Evolutionary conservation across 2,329 filamentous ascomycete genomes (phyloP).

Genomic region (Fusarium virguliforme): DNA sequence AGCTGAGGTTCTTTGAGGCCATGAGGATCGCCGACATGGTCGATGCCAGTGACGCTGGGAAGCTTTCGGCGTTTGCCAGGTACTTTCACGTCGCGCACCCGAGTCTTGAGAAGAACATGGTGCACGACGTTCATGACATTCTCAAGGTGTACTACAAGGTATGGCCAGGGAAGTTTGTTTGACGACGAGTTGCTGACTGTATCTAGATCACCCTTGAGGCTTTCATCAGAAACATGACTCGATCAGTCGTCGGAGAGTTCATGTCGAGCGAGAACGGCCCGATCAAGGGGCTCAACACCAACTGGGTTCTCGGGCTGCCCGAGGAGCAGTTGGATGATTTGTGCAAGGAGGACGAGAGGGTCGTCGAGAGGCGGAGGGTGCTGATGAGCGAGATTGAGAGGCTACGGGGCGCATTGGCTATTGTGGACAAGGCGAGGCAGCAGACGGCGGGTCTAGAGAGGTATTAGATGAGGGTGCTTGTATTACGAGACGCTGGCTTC

Average conservation of each 20-base stretch:
- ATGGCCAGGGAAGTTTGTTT: background rate
- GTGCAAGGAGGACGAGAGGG: conserved; percentile 40
- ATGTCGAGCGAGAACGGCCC: conserved; percentile 41
- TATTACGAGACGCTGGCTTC: too few relatives aligned
- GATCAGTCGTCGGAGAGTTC: conserved; percentile 33
- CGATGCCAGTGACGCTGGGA: background rate
- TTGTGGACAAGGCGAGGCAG: conserved; percentile 41
- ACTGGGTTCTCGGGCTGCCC: conserved; percentile 26
- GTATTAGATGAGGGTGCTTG: background rate
- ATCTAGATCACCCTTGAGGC: conserved; percentile 50
- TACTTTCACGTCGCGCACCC: conserved; percentile 33
- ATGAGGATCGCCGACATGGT: background rate
- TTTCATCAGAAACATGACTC: conserved; percentile 48
- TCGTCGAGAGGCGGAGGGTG: conserved; percentile 31
- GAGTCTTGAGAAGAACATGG: conserved; percentile 48
- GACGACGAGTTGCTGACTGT: background rate
- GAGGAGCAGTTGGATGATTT: conserved; percentile 34
- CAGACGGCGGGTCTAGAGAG: conserved; percentile 25
- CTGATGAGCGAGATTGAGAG: conserved; percentile 42
- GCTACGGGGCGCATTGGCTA: conserved; percentile 29
- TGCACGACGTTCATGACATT: conserved; percentile 56
- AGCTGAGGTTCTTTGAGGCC: conserved; percentile 40
- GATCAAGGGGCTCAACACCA: conserved; percentile 28
- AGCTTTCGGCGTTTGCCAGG: background rate
- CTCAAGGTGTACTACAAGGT: conserved; percentile 59